Percentiles rank a stretch among this genome's conserved stretches.
phyloP scores from a whole-genome alignment of 1,284 basidiomycete genomes.

The Sanghuangporus sanghuang region DNA sequence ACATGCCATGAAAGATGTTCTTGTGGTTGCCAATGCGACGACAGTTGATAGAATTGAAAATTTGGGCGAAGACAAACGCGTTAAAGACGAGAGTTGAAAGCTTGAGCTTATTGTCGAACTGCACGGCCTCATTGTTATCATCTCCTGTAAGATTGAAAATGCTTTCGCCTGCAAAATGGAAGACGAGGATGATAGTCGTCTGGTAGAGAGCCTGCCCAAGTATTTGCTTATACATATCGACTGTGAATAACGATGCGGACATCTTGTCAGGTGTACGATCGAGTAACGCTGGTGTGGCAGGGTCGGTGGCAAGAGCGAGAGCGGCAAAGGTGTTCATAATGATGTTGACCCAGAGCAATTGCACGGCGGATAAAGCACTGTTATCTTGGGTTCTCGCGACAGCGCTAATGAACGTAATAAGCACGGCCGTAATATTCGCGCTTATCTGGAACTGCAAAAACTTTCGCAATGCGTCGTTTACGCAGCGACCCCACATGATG shows the following conservation, averaged over 20 bases:
- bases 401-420: constrained; percentile 90
- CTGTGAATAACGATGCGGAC: constrained; percentile 82
- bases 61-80: constrained; percentile 95
- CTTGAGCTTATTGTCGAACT: constrained; percentile 40
- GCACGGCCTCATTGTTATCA: constrained; percentile 26
- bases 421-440: constrained; percentile 91
- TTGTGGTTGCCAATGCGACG: constrained; percentile 80
- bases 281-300: constrained; percentile 76
- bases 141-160: constrained; percentile 62
- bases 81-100: constrained; percentile 94
- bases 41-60: constrained; percentile 92
- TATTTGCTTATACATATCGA: constrained; percentile 95
- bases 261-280: constrained; percentile 89
- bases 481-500: constrained; percentile 98
- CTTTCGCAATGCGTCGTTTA: constrained; percentile 96
- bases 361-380: constrained; percentile 89
- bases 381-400: constrained; percentile 72
- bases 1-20: constrained; percentile 87
- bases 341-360: constrained; percentile 97
- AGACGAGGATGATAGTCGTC: constrained; percentile 76
- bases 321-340: constrained; percentile 99
- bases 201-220: constrained; percentile 88
- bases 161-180: constrained; percentile 78
- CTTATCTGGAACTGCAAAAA: constrained; percentile 98
- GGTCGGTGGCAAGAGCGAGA: constrained; percentile 94